phyloP scores from a whole-genome alignment of 805 yeast species.

The Allodekkera sacchari region DNA sequence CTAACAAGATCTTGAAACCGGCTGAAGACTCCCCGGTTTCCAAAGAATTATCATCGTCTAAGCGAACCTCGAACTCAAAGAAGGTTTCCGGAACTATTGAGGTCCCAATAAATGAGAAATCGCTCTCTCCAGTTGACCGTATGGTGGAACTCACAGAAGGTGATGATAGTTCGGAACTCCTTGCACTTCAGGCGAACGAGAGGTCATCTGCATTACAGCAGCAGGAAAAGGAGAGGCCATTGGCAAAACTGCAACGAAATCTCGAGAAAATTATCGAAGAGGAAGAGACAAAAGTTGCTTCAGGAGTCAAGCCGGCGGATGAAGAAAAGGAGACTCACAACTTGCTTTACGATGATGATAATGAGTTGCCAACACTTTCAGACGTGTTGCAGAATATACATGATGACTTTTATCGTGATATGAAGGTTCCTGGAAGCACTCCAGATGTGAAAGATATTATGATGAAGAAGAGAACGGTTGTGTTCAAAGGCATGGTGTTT shows the following conservation, averaged over 20 bases:
- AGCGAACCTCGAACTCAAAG: neutral
- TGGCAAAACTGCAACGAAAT: conserved; percentile 73
- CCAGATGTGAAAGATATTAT: conserved; percentile 68
- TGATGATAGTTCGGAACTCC: conserved; percentile 37
- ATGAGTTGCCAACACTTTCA: conserved; percentile 58
- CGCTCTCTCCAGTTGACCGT: conserved; percentile 39
- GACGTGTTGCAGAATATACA: conserved; percentile 60
- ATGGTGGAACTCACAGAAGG: conserved; percentile 43
- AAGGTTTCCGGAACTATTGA: conserved; percentile 11
- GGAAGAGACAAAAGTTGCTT: conserved; percentile 19
- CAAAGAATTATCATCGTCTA: conserved; percentile 21
- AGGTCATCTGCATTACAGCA: conserved; percentile 66
- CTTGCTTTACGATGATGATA: conserved; percentile 70
- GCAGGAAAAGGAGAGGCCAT: conserved; percentile 75
- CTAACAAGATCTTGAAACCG: too few relatives aligned
- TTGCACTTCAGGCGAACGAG: conserved; percentile 51
- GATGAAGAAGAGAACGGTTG: conserved; percentile 62
- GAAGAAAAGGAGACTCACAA: conserved; percentile 30
- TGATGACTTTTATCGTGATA: conserved; percentile 43
- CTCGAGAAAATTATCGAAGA: conserved; percentile 43
- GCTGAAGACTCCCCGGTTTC: too few relatives aligned
- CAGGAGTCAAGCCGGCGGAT: neutral
- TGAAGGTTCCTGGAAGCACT: conserved; percentile 4
- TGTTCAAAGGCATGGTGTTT: conserved; percentile 60
- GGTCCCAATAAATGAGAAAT: conserved; percentile 13